Evolutionary conservation across 2,329 filamentous ascomycete genomes (phyloP).

Genomic region (Trichoderma sp.): DNA sequence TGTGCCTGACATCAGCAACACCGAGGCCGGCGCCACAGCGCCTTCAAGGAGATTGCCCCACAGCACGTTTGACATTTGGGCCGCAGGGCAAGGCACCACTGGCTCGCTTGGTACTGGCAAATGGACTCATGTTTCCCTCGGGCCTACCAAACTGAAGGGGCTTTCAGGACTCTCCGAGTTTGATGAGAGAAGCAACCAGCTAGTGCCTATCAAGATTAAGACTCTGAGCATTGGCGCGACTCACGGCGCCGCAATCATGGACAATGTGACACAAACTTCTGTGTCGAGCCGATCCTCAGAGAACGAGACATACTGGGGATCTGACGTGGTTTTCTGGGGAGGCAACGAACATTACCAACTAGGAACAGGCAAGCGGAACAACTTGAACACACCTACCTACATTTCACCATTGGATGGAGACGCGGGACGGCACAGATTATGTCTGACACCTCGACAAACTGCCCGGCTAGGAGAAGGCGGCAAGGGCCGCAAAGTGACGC

Average conservation of each 20-base stretch:
- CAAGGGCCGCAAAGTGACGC: slow-evolving; percentile 66
- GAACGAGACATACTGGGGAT: slow-evolving; percentile 83
- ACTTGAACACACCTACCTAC: slow-evolving; percentile 72
- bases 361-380: slow-evolving; percentile 86
- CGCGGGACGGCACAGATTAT: slow-evolving; percentile 67
- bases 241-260: slow-evolving; percentile 80
- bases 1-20: slow-evolving; percentile 38
- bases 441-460: slow-evolving; percentile 76
- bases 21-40: slow-evolving; percentile 28
- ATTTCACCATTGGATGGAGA: slow-evolving; percentile 73
- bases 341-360: slow-evolving; percentile 94
- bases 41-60: slow-evolving; percentile 38
- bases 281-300: slow-evolving; percentile 52
- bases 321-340: slow-evolving; percentile 90
- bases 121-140: slow-evolving; percentile 84
- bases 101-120: slow-evolving; percentile 81
- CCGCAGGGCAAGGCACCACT: slow-evolving; percentile 81
- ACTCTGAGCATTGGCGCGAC: slow-evolving; percentile 74
- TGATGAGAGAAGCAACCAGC: slow-evolving; percentile 68
- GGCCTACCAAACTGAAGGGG: slow-evolving; percentile 76
- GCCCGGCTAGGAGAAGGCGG: slow-evolving; percentile 62
- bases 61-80: slow-evolving; percentile 68
- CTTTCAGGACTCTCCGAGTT: slow-evolving; percentile 86
- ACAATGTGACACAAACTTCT: slow-evolving; percentile 71
- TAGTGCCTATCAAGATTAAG: slow-evolving; percentile 76